Evolutionary conservation across 1,139 yeast genomes (phyloP).

Genomic region (Petasospora fabianii): DNA sequence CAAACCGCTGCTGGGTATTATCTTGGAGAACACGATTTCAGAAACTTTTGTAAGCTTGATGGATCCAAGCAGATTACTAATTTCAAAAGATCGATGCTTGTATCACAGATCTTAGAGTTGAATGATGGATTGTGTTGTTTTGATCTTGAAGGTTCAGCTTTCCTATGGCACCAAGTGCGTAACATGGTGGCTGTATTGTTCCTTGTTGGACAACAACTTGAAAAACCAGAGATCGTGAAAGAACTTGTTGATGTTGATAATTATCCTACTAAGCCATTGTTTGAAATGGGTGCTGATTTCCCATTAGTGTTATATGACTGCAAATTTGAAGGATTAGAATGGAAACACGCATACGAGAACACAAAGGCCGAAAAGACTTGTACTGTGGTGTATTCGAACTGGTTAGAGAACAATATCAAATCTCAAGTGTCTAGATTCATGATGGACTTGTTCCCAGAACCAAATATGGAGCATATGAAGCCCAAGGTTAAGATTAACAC

Average conservation of each 20-base stretch:
- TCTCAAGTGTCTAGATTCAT: conserved; percentile 30
- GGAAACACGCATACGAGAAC: conserved; percentile 39
- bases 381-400: conserved; percentile 27
- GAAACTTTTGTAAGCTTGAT: conserved; percentile 92
- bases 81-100: conserved; percentile 54
- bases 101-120: conserved; percentile 47
- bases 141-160: conserved; percentile 84
- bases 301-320: conserved; percentile 90
- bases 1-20: conserved; percentile 59
- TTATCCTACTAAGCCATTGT: conserved; percentile 70
- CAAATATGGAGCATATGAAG: conserved; percentile 9
- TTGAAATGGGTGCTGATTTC: conserved; percentile 89
- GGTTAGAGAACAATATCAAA: conserved; percentile 37
- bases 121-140: conserved; percentile 51
- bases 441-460: conserved; percentile 24
- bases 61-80: conserved; percentile 89
- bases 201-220: conserved; percentile 75
- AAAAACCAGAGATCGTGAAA: conserved; percentile 52
- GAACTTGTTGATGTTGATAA: conserved; percentile 55
- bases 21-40: conserved; percentile 81
- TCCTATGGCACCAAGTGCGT: conserved; percentile 97
- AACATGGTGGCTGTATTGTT: conserved; percentile 88
- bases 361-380: conserved; percentile 23
- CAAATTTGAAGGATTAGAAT: conserved; percentile 64
- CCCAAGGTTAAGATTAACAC: conserved; percentile 39